phyloP scores from a whole-genome alignment of 768 basidiomycete genomes.

The Mycena indigotica region DNA sequence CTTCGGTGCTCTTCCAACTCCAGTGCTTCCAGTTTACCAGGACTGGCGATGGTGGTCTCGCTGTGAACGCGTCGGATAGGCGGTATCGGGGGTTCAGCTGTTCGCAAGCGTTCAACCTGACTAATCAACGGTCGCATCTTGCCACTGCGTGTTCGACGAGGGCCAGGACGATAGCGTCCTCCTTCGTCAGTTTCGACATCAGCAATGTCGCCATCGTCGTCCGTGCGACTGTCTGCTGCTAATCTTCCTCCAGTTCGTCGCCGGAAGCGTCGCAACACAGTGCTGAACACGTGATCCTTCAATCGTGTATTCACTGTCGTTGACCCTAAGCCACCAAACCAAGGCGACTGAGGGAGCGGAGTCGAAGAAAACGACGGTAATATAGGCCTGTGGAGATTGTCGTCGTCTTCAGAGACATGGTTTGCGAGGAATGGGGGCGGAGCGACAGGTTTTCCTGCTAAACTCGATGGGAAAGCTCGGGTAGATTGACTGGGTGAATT shows the following conservation, averaged over 20 bases:
- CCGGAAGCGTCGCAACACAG: conserved; percentile 75
- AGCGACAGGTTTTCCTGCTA: conserved; percentile 16
- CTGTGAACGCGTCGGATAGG: conserved; percentile 68
- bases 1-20: conserved; percentile 37
- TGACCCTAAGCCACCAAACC: conserved; percentile 88
- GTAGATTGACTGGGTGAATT: conserved; percentile 45
- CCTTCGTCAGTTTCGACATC: conserved; percentile 42
- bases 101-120: conserved; percentile 41
- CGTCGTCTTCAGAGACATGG: conserved; percentile 36
- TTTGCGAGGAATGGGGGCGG: conserved; percentile 11
- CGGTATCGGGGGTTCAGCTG: conserved; percentile 42
- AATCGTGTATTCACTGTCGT: conserved; percentile 92
- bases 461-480: conserved; percentile 34
- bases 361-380: conserved; percentile 40
- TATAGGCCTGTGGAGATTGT: conserved; percentile 33
- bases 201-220: conserved; percentile 58
- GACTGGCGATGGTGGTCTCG: conserved; percentile 50
- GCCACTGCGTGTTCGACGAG: conserved; percentile 29
- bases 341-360: conserved; percentile 44
- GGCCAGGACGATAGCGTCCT: conserved; percentile 3
- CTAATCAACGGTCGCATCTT: conserved; percentile 44
- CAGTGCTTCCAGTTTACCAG: conserved; percentile 38
- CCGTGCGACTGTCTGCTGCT: conserved; percentile 42
- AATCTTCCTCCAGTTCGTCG: conserved; percentile 50
- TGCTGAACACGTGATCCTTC: conserved; percentile 94